Evolutionary conservation across 2,329 filamentous ascomycete species (phyloP), one percentile per base, ranked within the genome.

Genomic region (Diplodia corticola): DNA sequence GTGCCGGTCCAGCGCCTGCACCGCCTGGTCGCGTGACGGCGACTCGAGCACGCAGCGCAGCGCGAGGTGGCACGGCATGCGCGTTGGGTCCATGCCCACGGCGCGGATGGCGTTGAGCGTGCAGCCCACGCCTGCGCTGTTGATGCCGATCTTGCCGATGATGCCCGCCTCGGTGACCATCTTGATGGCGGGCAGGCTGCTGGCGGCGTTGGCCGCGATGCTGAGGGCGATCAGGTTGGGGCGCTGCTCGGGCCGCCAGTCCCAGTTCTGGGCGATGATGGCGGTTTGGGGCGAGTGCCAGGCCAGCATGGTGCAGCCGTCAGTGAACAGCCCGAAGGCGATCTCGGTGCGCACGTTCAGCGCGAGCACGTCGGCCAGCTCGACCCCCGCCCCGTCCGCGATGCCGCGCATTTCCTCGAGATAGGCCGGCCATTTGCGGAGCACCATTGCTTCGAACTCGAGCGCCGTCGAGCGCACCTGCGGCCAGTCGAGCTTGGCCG

Each of bases 71-170:
- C 87, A 83, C 0, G 88, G 87, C 2, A 89, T 70, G 7, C 80
- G 82, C 0, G 75, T 74, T 2, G 75, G 70, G 70, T 86, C 80
- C 55, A 88, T 81, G 0, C 86, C 86, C 2, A 81, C 79, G 3
- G 85, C 85, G 46, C 82, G 80, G 67, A 90, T 87, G 0, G 87
- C 88, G 68, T 90, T 90, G 9, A 89, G 77, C 50, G 83, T 84
- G 0, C 84, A 83, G 0, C 86, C 87, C 0, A 90, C 85, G 0
- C 87, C 86, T 0, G 74, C 71, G 17, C 77, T 78, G 71, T 90
- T 90, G 69, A 89, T 79, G 0, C 88, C 88, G 24, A 90, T 89
- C 74, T 90, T 90, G 15, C 86, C 87, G 37, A 90, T 82, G 24
- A 88, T 81, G 15, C 86, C 86, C 0, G 82, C 85, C 71, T 88